Base-by-base conservation (phyloP, 2,329 filamentous ascomycete species). In the Fusarium transvaalense region DNA sequence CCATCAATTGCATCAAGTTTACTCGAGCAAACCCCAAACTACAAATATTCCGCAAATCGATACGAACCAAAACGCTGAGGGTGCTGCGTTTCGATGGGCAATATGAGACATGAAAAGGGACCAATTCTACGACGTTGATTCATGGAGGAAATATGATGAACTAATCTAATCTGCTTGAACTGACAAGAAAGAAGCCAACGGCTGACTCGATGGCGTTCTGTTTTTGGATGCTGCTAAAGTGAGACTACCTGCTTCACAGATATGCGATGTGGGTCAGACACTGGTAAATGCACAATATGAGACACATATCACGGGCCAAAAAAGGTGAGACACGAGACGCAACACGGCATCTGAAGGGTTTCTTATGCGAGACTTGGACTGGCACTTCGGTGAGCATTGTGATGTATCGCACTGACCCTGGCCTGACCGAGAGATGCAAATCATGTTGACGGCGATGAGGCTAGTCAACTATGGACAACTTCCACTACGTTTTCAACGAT, bases 291-390 rank as follows among this genome's bases (percentile, higher is more conserved):
- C 51, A 61, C 43, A 56, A 72, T 56, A 56, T 62, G 61, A 68
- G 66, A 69, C 66, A 68, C 32, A 55, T 59, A 64, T 56, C 67
- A 68, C 64, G 55, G 64, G 63, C 39, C 53, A 63, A 59, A 71
- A 56, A 64, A 61, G 37, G 59, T 68, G 45, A 62, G 59, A 68
- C 64, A 68, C 29, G 21, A 39, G 60, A 53, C 56, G 64, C 60
- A 66, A 64, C 52, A 62, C 64, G 32, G 25, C 42, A 48, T 66
- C 47, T 39, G 41, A 54, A 54, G 53, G 43, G 48, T 56, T 64
- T 53, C 29, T 47, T 35, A 42, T 56, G 21, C 61, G 56, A 56
- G 27, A 34, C 29, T 32, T 59, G 27, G 37, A 50, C 50, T 57
- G 27, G 17, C 29, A 56, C 39, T 53, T 69, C 68, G 61, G 66